Percentiles rank a stretch among this genome's conserved stretches.
phyloP scores from a whole-genome alignment of 805 yeast genomes.

The Candida coleopterorum region DNA sequence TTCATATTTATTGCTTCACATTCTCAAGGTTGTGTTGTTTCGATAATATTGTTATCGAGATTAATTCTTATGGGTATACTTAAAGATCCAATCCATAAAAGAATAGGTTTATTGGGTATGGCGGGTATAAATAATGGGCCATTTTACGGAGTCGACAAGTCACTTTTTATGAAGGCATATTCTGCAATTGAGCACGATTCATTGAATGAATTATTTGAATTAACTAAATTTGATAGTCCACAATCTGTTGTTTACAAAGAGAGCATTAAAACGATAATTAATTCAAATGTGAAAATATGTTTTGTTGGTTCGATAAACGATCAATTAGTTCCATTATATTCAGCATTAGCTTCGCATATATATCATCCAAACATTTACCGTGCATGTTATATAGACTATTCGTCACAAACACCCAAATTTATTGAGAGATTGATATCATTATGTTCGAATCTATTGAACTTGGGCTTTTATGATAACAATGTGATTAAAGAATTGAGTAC shows the following conservation, averaged over 20 bases:
- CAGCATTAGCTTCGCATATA: conserved; percentile 76
- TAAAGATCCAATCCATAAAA: conserved; percentile 36
- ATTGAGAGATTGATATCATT: conserved; percentile 68
- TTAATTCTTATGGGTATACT: conserved; percentile 54
- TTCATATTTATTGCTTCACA: conserved; percentile 89
- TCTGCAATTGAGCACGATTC: conserved; percentile 89
- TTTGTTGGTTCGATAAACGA: conserved; percentile 90
- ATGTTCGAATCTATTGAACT: conserved; percentile 67
- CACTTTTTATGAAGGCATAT: conserved; percentile 78
- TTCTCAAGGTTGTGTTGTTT: conserved; percentile 94
- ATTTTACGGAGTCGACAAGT: conserved; percentile 83
- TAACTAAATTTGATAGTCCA: conserved; percentile 68
- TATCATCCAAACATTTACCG: conserved; percentile 87
- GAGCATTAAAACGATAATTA: conserved; percentile 58
- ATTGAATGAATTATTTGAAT: conserved; percentile 78
- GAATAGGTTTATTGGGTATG: conserved; percentile 81
- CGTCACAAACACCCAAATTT: conserved; percentile 73
- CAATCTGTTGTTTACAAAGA: conserved; percentile 71
- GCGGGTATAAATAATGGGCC: conserved; percentile 97
- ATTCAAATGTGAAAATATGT: conserved; percentile 69
- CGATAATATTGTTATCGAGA: conserved; percentile 70
- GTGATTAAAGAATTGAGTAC: conserved; percentile 79
- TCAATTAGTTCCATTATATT: conserved; percentile 88
- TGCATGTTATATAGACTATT: conserved; percentile 84
- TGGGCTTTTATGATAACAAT: conserved; percentile 81